Evolutionary conservation across 495 filamentous ascomycete species (phyloP), one percentile per base, ranked within the genome.

Genomic region (Lepraria neglecta): DNA sequence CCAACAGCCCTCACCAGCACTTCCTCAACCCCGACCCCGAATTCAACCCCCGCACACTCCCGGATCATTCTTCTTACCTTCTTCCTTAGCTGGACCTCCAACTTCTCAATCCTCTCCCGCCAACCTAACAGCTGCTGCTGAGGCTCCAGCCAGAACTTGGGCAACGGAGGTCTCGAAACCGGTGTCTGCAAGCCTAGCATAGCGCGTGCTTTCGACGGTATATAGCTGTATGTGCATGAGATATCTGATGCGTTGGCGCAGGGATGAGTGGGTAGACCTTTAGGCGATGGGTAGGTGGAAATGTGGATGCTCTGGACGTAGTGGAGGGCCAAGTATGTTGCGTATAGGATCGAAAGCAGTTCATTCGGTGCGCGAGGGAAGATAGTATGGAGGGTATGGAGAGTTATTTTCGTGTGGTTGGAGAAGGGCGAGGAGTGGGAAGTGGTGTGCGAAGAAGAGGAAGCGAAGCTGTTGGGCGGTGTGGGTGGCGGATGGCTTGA

Each of bases 261-360:
- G 3, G 28, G 12, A 47, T 12, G 43, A n/a, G 47, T 28, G 57
- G 50, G 30, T 51, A 38, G 4, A 12, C 9, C 12, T 38, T 38
- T 38, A 12, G 35, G 35, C 9, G 9, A 12, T 38, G 35, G 24
- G 24, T 55, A 56, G 11, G 48, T 27, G 35, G 47, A 33, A 11
- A 40, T 44, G 56, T 5, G 38, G 51, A 60, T 60, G 10, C 43
- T 51, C 10, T 50, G 43, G 33, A 65, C 17, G 24, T 62, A 60
- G 9, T 67, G 50, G n/a, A 60, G 47, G 30, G 58, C 55, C 7
- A 65, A 31, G 42, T 58, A 42, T 12, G 63, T 62, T 21, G 63
- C 63, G 38, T 65, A 50, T 6, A 67, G 63, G 31, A 55, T 62
- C 11, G 66, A 56, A 15, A 67, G 59, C 10, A 62, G 47, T 28